These are phyloP conservation scores for Saccharomycopsis selenospora DNA, from an alignment of 805 yeast species.

Conservation along the genomic window DNA sequence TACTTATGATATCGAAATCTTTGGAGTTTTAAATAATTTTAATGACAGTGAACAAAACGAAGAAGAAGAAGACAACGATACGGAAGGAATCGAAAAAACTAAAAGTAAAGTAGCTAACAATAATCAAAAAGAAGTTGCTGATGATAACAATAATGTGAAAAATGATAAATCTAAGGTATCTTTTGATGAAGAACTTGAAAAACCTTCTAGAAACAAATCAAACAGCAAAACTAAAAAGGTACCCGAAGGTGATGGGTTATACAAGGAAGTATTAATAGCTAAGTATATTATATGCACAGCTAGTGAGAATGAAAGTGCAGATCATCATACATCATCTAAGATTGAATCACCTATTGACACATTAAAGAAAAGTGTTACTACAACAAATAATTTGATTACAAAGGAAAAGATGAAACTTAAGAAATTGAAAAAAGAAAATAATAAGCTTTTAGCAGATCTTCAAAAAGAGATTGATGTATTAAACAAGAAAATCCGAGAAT, in stretches of 20 bases:
- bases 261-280: conserved; percentile 7
- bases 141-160: conserved; percentile 18
- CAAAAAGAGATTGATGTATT: conserved; percentile 51
- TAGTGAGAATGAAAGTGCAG: conserved; percentile 1
- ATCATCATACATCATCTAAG: conserved; percentile 2
- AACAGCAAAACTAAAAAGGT: too few species aligned
- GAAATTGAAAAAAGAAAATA: conserved; percentile 49
- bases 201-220: background rate
- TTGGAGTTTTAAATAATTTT: conserved; percentile 29
- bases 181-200: background rate
- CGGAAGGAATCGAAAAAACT: conserved; percentile 5
- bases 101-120: conserved; percentile 23
- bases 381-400: conserved; percentile 52
- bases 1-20: conserved; percentile 51
- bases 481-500: conserved; percentile 39
- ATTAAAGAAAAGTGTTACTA: conserved; percentile 54
- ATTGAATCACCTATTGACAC: conserved; percentile 51
- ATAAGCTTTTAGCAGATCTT: conserved; percentile 43
- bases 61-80: conserved; percentile 17
- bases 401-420: conserved; percentile 53
- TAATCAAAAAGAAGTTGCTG: conserved; percentile 17
- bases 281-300: conserved; percentile 16
- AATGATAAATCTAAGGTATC: conserved; percentile 5
- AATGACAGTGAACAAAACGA: conserved; percentile 18
- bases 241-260: too few species aligned